phyloP scores from a whole-genome alignment of 1,284 basidiomycete genomes.

The Schizophyllum amplum region DNA sequence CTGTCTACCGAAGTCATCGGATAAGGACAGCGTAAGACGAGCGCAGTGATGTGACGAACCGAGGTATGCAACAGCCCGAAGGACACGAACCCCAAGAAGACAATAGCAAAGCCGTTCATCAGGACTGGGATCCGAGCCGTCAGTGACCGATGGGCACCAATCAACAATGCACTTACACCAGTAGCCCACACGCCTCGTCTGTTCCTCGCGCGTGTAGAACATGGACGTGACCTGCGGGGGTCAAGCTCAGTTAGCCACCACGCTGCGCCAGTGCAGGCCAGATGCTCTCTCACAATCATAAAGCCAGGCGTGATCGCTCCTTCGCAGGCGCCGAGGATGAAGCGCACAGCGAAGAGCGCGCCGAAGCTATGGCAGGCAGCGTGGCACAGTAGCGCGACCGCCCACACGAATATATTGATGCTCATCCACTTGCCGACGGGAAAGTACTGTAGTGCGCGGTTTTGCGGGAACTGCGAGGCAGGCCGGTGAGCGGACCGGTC shows the following conservation, averaged over 20 bases:
- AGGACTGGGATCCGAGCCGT: no score
- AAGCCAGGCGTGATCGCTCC: conserved; percentile 75
- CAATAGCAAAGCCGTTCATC: conserved; percentile 56
- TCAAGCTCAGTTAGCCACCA: background rate
- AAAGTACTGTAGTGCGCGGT: conserved; percentile 57
- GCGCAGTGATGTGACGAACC: conserved; percentile 18
- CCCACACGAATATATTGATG: conserved; percentile 66
- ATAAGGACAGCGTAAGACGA: no score
- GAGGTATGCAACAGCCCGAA: conserved; percentile 56
- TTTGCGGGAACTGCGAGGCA: conserved; percentile 9
- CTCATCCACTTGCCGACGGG: conserved; percentile 83
- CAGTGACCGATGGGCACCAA: no score
- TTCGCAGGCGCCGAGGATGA: conserved; percentile 70
- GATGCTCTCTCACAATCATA: conserved; percentile 36
- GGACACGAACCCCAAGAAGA: conserved; percentile 62
- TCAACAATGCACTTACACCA: conserved; percentile 58
- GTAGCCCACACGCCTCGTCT: conserved; percentile 65
- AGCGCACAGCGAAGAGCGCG: conserved; percentile 55
- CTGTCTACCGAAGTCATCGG: conserved; percentile 16
- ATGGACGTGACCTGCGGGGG: conserved; percentile 42
- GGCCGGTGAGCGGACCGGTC: background rate
- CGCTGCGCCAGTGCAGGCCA: background rate
- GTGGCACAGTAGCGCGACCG: conserved; percentile 50
- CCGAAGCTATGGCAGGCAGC: conserved; percentile 69
- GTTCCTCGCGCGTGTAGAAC: conserved; percentile 75